A percentile compares a stretch with the other conserved stretches of the same genome.
Evolutionary conservation across 805 yeast species (phyloP).

Genomic region (Cyberlindnera mississippiensis): DNA sequence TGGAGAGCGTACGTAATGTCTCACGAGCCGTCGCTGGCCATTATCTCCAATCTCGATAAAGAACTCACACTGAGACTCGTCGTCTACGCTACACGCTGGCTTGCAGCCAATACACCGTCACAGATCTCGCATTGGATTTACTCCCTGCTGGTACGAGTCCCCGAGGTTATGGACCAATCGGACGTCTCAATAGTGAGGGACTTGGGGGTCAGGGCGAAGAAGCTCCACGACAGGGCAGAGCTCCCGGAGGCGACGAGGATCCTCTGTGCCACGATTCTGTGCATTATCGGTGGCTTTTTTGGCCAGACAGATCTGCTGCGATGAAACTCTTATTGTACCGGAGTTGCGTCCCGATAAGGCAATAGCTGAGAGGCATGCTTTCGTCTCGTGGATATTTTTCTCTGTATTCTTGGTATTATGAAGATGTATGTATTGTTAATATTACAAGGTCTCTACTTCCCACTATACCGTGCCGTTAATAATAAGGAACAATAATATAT

Average conservation of each 20-base stretch:
- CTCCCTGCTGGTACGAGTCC: slow-evolving; percentile 16
- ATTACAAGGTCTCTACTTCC: no score
- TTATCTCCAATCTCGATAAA: slow-evolving; percentile 21
- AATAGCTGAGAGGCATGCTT: not conserved
- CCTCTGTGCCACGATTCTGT: slow-evolving; percentile 13
- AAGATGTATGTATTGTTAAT: no score
- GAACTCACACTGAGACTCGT: slow-evolving; percentile 19
- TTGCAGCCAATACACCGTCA: slow-evolving; percentile 14
- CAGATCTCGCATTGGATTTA: slow-evolving; percentile 20
- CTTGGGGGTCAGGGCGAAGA: slow-evolving; percentile 19
- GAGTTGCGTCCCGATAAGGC: slow-evolving; percentile 1
- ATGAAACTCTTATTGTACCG: no score
- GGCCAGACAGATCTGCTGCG: slow-evolving; percentile 21
- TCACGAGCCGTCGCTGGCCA: slow-evolving; percentile 12
- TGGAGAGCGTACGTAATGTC: slow-evolving; percentile 23
- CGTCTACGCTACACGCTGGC: slow-evolving; percentile 23
- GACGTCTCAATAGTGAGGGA: slow-evolving; percentile 22
- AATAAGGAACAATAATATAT: no score
- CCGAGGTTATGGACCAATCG: slow-evolving; percentile 15
- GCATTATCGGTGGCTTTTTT: slow-evolving; percentile 14
- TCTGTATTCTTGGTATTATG: no score
- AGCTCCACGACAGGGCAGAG: slow-evolving; percentile 8
- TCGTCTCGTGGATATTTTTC: no score
- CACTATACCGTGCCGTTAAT: no score
- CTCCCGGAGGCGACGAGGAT: slow-evolving; percentile 9